phyloP scores from a whole-genome alignment of 169 alveolate species.

The Plasmodium billcollinsi region DNA sequence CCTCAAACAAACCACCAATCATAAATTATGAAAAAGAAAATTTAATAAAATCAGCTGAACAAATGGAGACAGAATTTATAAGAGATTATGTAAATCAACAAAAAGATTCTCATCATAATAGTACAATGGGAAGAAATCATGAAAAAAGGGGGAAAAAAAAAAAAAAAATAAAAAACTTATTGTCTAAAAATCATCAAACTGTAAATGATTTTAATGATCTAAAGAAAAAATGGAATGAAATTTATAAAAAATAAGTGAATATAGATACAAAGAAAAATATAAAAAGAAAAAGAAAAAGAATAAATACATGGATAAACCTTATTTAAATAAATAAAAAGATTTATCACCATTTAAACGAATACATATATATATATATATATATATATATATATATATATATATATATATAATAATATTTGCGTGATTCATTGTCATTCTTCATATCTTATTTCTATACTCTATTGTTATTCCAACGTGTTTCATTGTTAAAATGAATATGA shows the following conservation, averaged over 20 bases:
- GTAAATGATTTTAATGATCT: constrained; percentile 23
- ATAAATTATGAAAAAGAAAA: constrained; percentile 67
- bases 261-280: constrained; percentile 1
- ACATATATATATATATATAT: too few species aligned
- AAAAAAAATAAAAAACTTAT: constrained; percentile 8
- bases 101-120: constrained; percentile 27
- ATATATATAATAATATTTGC: too few species aligned
- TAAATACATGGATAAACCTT: too few species aligned
- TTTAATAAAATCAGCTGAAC: constrained; percentile 76
- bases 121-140: constrained; percentile 41
- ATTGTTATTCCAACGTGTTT: too few species aligned
- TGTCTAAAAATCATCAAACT: constrained; percentile 48
- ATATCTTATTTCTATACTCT: too few species aligned
- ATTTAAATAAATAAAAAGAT: too few species aligned
- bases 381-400: too few species aligned
- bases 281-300: background rate
- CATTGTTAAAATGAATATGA: too few species aligned
- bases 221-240: constrained; percentile 60
- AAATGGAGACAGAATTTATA: constrained; percentile 74
- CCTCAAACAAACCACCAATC: constrained; percentile 53
- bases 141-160: constrained; percentile 39
- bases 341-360: too few species aligned
- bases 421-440: too few species aligned
- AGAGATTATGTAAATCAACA: constrained; percentile 44
- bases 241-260: constrained; percentile 10